Evolutionary conservation across 179 eudicot species (phyloP).

Genomic region (Amaranthus tricolor): DNA sequence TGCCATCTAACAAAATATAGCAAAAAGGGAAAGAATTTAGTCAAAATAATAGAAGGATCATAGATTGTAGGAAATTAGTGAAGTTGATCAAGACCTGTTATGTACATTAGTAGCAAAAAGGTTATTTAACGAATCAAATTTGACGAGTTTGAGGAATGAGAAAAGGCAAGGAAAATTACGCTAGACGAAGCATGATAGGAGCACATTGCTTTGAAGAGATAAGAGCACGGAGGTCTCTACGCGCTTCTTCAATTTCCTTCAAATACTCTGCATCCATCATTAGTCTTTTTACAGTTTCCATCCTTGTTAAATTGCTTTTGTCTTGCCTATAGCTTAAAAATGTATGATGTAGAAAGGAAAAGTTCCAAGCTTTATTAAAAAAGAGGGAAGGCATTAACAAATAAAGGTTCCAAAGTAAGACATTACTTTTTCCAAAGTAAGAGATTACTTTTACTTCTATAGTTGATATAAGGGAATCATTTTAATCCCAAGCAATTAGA

Average conservation of each 20-base stretch:
- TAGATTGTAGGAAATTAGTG: neutral
- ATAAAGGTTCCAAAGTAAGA: constrained; percentile 17
- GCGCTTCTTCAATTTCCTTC: constrained; percentile 63
- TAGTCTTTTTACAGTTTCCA: constrained; percentile 18
- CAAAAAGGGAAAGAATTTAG: neutral
- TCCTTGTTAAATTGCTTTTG: neutral
- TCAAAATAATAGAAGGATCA: neutral
- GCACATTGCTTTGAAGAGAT: constrained; percentile 69
- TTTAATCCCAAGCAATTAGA: constrained; percentile 14
- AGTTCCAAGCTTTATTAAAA: neutral
- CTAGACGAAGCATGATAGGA: constrained; percentile 88
- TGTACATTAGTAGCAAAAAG: neutral
- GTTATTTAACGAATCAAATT: neutral
- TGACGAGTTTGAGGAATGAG: neutral
- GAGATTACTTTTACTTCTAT: constrained; percentile 25
- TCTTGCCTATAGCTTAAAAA: neutral
- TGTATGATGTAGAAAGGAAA: neutral
- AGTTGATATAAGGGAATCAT: constrained; percentile 4
- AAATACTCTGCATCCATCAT: constrained; percentile 48
- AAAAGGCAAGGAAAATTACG: constrained; percentile 36
- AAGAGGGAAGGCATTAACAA: neutral
- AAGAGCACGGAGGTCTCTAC: constrained; percentile 69
- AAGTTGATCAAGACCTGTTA: too few species aligned
- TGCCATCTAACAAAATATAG: constrained; percentile 57
- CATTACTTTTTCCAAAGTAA: constrained; percentile 21